Base-by-base conservation (phyloP, 2,329 filamentous ascomycete species). In the Plectosphaerella sp. region DNA sequence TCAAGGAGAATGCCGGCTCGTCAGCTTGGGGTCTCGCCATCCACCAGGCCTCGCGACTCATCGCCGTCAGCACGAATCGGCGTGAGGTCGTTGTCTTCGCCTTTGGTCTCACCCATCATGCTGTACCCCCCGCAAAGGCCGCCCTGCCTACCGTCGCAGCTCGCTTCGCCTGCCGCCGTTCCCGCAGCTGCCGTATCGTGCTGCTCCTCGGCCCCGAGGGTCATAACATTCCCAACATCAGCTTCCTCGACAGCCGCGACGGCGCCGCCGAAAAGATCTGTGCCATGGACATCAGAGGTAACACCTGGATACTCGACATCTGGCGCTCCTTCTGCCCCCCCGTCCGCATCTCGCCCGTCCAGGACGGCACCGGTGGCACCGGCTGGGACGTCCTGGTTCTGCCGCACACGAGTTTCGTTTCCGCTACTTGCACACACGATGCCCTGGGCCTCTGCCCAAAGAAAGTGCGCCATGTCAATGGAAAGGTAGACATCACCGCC, bases 1-100 rank as follows among this genome's bases (percentile, higher is more conserved):
- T 96, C 52, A 82, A 84, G 53, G 81, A 88, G 37, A 91, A 88
- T 63, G 91, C 96, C 3, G 82, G 82, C 1, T 72, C 71, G 22
- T 93, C 89, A 54, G 93, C 92, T 3, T 99, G 94, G 94, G 94
- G 93, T 0, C 70, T 96, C 47, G 87, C 91, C 8, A 79, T 96
- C 11, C 93, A 97, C 66, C 79, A 83, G 55, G 74, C 85, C 56
- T 90, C 89, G n/a, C 84, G 92, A 0, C 74, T 97, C 55, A 87
- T 99, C 56, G 94, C 93, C 1, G 86, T 95, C 39, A 89, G 88
- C 60, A 85, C 89, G 0, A 99, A 99, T 64, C 80, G 78, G 4
- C 63, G 64, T 49, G 77, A 80, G 56, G 68, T 80, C 7, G 77
- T 72, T 1, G 74, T 84, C 1, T 83, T 83, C 59, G 77, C 76